phyloP scores from a whole-genome alignment of 148 eudicot genomes.

The Chenopodium berlandieri region DNA sequence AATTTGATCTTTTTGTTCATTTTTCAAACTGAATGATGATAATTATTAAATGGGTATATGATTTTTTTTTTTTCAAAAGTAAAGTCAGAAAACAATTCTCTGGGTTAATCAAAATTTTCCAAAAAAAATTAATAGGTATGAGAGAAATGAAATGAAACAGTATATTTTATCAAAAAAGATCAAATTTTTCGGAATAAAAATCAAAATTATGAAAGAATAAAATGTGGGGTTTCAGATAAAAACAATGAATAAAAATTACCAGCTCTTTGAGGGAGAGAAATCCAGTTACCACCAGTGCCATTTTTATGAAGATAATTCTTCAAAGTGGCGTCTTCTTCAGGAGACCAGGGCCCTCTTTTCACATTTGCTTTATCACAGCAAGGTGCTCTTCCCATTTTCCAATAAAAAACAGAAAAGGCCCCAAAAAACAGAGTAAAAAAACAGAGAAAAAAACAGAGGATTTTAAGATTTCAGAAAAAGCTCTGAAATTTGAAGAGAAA shows the following conservation, averaged over 20 bases:
- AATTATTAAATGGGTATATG: not conserved
- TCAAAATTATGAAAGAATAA: too few relatives aligned
- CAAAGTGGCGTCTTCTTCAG: conserved; percentile 68
- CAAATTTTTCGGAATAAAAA: too few relatives aligned
- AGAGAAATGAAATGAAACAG: not conserved
- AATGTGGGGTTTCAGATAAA: too few relatives aligned
- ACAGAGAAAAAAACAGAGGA: not conserved
- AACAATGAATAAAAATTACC: conserved; percentile 20
- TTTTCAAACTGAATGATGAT: not conserved
- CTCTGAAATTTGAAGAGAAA: not conserved
- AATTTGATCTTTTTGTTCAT: too few relatives aligned
- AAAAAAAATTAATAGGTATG: too few relatives aligned
- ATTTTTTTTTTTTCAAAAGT: too few relatives aligned
- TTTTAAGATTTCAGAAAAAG: conserved; percentile 1
- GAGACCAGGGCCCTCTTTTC: conserved; percentile 80
- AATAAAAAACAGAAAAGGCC: too few relatives aligned
- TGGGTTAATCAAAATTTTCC: not conserved
- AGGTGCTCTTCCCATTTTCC: conserved; percentile 72
- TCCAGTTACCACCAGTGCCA: conserved; percentile 80
- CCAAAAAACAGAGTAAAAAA: too few relatives aligned
- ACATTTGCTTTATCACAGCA: conserved; percentile 75
- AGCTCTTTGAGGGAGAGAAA: conserved; percentile 63
- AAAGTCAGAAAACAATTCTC: not conserved
- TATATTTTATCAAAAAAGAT: not conserved
- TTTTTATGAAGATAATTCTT: conserved; percentile 43